Conservation (phyloP, 208 protist genomes). For the Borovskyia barvae region DNA sequence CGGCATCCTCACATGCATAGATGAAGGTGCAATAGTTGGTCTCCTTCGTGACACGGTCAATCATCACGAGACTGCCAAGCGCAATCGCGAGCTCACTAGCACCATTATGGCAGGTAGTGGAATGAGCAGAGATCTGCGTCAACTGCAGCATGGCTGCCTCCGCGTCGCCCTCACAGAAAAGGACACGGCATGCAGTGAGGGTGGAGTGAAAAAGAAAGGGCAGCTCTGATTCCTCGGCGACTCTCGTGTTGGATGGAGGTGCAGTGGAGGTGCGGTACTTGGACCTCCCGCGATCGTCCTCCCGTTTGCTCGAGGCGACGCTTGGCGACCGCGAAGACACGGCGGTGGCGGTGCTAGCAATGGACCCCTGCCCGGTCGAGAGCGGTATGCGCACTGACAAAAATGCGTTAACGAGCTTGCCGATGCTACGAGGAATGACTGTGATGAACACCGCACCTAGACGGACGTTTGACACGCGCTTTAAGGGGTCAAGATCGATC, state of each 20-base stretch:
- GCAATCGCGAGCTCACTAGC: constrained; percentile 33
- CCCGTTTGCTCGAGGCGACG: neutral
- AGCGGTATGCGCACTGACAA: constrained; percentile 64
- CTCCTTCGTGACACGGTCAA: constrained; percentile 31
- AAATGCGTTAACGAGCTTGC: constrained; percentile 65
- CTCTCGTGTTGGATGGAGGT: neutral
- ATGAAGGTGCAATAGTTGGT: constrained; percentile 55
- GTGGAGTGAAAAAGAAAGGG: constrained; percentile 15
- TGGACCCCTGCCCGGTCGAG: too few relatives aligned
- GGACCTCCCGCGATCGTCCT: too few relatives aligned
- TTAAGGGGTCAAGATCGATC: constrained; percentile 17
- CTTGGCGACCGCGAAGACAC: neutral
- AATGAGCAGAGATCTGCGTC: constrained; percentile 19
- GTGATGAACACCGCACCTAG: constrained; percentile 48
- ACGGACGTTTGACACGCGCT: constrained; percentile 32
- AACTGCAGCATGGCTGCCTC: constrained; percentile 48
- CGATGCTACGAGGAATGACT: constrained; percentile 60
- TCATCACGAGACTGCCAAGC: constrained; percentile 50
- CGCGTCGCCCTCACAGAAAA: constrained; percentile 37
- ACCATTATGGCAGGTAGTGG: constrained; percentile 33
- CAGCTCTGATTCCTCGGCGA: neutral
- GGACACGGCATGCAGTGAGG: constrained; percentile 28
- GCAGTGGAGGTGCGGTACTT: neutral
- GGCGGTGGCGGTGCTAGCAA: neutral
- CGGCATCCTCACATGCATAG: constrained; percentile 31